Evolutionary conservation across 805 yeast species (phyloP).

Genomic region (Candida broadrunensis): DNA sequence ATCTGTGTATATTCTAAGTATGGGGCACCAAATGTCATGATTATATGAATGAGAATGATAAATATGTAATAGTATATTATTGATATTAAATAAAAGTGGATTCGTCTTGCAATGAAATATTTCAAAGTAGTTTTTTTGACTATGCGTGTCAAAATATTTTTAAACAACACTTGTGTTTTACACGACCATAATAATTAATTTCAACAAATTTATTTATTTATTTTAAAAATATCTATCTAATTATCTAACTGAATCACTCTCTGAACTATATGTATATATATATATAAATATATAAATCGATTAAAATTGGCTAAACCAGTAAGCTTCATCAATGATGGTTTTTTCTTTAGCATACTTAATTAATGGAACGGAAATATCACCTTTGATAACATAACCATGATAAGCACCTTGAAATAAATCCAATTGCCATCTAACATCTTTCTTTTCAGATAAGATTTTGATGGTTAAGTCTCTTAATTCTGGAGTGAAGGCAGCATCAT

Average conservation of each 20-base stretch:
- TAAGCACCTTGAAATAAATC: slow-evolving; percentile 58
- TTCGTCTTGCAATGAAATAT: too few relatives aligned
- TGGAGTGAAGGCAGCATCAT: slow-evolving; percentile 59
- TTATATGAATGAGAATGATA: not conserved
- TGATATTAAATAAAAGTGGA: too few relatives aligned
- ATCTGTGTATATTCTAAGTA: slow-evolving; percentile 23
- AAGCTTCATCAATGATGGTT: slow-evolving; percentile 47
- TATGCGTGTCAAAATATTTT: too few relatives aligned
- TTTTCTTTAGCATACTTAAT: slow-evolving; percentile 67
- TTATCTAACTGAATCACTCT: too few relatives aligned
- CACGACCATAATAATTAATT: too few relatives aligned
- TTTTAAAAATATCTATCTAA: too few relatives aligned
- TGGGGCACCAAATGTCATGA: slow-evolving; percentile 18
- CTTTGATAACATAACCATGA: slow-evolving; percentile 84
- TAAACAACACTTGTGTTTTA: too few relatives aligned
- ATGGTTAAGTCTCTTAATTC: slow-evolving; percentile 66
- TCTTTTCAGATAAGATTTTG: slow-evolving; percentile 42
- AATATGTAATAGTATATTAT: too few relatives aligned
- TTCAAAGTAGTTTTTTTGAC: too few relatives aligned
- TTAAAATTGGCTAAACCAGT: slow-evolving; percentile 11
- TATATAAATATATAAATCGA: not conserved
- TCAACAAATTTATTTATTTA: too few relatives aligned
- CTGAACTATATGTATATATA: too few relatives aligned
- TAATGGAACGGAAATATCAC: slow-evolving; percentile 55
- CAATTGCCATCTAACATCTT: slow-evolving; percentile 51